These are phyloP conservation scores for Aotearoamyces nothofagi DNA, from an alignment of 2,329 filamentous ascomycete species.

Conservation along the genomic window DNA sequence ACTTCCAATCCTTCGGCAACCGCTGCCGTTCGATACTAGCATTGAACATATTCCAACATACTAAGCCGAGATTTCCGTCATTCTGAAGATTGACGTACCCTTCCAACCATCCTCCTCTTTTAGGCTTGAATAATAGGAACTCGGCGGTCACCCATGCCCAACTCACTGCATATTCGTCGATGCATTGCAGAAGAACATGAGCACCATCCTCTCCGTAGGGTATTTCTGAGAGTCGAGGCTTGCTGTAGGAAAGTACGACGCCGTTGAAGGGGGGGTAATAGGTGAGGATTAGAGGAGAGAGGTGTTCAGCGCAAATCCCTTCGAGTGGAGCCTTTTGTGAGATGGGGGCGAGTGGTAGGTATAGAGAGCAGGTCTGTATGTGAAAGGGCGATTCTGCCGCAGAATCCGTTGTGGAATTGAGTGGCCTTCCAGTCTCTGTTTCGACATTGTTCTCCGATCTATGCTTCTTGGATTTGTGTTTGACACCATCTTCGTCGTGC, in stretches of 20 bases:
- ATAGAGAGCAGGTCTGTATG: slow-evolving; percentile 66
- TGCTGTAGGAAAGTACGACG: slow-evolving; percentile 60
- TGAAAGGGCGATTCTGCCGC: slow-evolving; percentile 43
- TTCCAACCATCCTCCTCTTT: slow-evolving; percentile 57
- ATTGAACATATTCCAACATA: slow-evolving; percentile 87
- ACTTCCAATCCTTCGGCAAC: slow-evolving; percentile 67
- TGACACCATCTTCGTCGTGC: slow-evolving; percentile 24
- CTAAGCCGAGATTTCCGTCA: slow-evolving; percentile 75
- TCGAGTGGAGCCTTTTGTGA: slow-evolving; percentile 57
- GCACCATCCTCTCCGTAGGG: slow-evolving; percentile 35
- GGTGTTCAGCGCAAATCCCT: slow-evolving; percentile 57
- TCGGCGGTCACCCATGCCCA: slow-evolving; percentile 84
- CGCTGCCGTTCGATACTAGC: slow-evolving; percentile 67
- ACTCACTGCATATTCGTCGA: slow-evolving; percentile 73
- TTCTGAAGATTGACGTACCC: slow-evolving; percentile 77
- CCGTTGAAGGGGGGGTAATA: slow-evolving; percentile 61
- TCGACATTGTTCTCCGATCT: slow-evolving; percentile 25
- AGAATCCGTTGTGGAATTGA: too few species aligned
- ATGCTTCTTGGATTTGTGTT: slow-evolving; percentile 28
- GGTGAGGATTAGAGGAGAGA: slow-evolving; percentile 59
- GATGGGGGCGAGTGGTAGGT: slow-evolving; percentile 57
- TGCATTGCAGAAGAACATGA: slow-evolving; percentile 29
- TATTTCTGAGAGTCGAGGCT: slow-evolving; percentile 47
- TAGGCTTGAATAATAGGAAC: slow-evolving; percentile 69
- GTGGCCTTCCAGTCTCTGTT: too few species aligned